Percentiles rank a stretch among this genome's conserved stretches.
Evolutionary conservation across 2,329 filamentous ascomycete genomes (phyloP).

Genomic region (Phoma sp.): DNA sequence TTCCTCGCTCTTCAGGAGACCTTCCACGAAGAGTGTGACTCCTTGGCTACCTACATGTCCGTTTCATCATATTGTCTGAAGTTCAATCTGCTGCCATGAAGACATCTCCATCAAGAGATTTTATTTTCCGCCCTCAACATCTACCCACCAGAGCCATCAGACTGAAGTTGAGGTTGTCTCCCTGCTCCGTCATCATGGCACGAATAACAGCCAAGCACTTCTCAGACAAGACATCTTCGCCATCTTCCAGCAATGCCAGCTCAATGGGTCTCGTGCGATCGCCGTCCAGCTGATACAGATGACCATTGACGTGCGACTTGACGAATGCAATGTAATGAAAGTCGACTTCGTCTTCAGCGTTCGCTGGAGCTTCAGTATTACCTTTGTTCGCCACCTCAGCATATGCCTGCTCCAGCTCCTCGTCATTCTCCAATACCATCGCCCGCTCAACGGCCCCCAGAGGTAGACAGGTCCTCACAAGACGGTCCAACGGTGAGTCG

Average conservation of each 20-base stretch:
- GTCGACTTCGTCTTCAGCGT: constrained; percentile 44
- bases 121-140: constrained; percentile 7
- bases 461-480: constrained; percentile 19
- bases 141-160: constrained; percentile 36
- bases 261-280: constrained; percentile 41
- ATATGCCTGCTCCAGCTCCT: constrained; percentile 35
- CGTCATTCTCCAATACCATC: constrained; percentile 24
- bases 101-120: background rate
- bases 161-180: constrained; percentile 35
- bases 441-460: constrained; percentile 23
- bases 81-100: no score
- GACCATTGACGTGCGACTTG: constrained; percentile 26
- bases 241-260: constrained; percentile 32
- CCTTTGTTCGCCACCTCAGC: constrained; percentile 35
- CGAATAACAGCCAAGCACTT: constrained; percentile 31
- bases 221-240: constrained; percentile 34
- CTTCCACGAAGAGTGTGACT: constrained; percentile 59
- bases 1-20: constrained; percentile 55
- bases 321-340: constrained; percentile 46
- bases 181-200: constrained; percentile 25
- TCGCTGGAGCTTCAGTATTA: constrained; percentile 33
- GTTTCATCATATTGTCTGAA: background rate
- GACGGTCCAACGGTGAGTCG: constrained; percentile 19
- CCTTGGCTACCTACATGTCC: constrained; percentile 59
- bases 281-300: constrained; percentile 42